Base-by-base conservation (phyloP, 176 grass and related monocot species). In the Areca catechu region DNA sequence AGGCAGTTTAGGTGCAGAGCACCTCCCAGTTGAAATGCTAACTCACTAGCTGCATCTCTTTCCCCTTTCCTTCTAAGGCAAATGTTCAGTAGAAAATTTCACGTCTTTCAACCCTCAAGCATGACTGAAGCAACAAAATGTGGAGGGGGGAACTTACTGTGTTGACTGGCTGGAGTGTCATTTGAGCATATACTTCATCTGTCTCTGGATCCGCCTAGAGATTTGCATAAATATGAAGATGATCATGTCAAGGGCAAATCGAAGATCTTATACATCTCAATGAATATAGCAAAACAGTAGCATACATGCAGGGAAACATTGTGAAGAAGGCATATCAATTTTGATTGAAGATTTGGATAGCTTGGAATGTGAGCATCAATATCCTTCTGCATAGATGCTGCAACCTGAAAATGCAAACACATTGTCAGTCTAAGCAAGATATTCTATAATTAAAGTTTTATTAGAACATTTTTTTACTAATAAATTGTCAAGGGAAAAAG, bases 161-260 rank as follows among this genome's bases (percentile, higher is more conserved):
- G 85, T 54, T 89, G 66, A 84, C 77, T 20, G 85, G 85, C 34
- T 89, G 73, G 61, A 89, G 80, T 77, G 77, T 89, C 77, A 89
- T 89, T 48, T 63, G 85, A 67, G 85, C 85, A 63, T 89, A 89
- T 63, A 89, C 80, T 70, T 89, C 85, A 84, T 89, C 85, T 19
- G 85, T 89, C 29, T 89, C 85, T 71, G 61, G 75, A 66, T 89
- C 85, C 65, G 80, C 80, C 85, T 89, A 58, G 56, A 71, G 77
- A 65, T 19, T 83, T 73, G 54, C 60, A 63, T 22, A 22, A 15
- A 65, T 27, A 80, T 22, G 48, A 6, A 9, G 30, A 9, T 9
- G 10, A 43, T 43, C 1, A 2, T 12, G 34, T 43, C 34, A 43
- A 14, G 1, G 34, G 1, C 14, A 10, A 43, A 43, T 12, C 2